Evolutionary conservation across 768 basidiomycete genomes (phyloP), one percentile per base, ranked within the genome.

Genomic region (Tephrocybe sp.): DNA sequence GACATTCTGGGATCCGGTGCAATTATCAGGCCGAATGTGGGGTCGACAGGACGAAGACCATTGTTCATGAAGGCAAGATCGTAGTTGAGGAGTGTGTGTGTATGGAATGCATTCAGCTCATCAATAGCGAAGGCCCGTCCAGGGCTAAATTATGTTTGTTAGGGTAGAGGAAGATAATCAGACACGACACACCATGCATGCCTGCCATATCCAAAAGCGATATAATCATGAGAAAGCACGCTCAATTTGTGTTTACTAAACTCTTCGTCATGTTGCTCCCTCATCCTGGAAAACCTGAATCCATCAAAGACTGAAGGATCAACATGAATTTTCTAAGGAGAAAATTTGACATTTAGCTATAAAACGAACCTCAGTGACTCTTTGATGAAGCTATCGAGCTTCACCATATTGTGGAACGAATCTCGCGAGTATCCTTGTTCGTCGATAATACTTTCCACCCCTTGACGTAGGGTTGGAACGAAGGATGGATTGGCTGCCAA

Each of bases 341-440:
- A n/a, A n/a, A n/a, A n/a, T n/a, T n/a, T n/a, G n/a, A n/a, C n/a
- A n/a, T n/a, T n/a, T n/a, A n/a, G n/a, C n/a, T n/a, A n/a, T n/a
- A n/a, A n/a, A n/a, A n/a, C 63, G 25, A 64, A 49, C 4, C 73
- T 64, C 47, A 68, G 65, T 4, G 70, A 68, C 47, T 76, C 76
- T 47, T 68, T 69, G 33, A 75, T 47, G 60, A 79, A 75, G 45
- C 73, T 77, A 53, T 76, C 73, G 21, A 77, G 30, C 54, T 72
- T 70, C 54, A 63, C 63, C 66, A 77, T 67, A 48, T 70, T 69
- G 32, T 34, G 36, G 23, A 49, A 23, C 8, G 51, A 51, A 21
- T 45, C 18, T 48, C 54, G 48, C 26, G 53, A 39, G 20, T 44
- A 51, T 15, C 50, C 20, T 38, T 51, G 33, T 17, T 51, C 34